Percentiles rank a stretch among this genome's conserved stretches.
These are phyloP conservation scores for Phytophthora cryptogea DNA, from an alignment of 352 stramenopile genomes.

Conservation along the genomic window DNA sequence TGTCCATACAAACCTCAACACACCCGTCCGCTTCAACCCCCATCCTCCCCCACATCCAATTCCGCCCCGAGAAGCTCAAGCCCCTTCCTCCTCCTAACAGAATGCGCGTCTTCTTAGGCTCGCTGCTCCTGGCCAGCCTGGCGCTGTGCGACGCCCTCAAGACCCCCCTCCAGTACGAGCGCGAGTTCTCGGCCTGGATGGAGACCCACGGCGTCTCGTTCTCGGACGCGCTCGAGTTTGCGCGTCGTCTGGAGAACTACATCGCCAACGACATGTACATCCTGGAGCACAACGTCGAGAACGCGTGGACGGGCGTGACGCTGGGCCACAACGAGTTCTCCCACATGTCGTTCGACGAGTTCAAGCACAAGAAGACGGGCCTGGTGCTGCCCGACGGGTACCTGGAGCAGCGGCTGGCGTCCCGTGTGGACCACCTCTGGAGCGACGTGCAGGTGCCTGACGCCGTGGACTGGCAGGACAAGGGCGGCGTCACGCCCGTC, in stretches of 20 bases:
- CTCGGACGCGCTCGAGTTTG: constrained; percentile 70
- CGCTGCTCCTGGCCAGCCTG: constrained; percentile 34
- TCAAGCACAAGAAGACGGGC: constrained; percentile 75
- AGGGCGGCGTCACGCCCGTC: constrained; percentile 92
- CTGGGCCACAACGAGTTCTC: constrained; percentile 65
- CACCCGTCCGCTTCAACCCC: constrained; percentile 22
- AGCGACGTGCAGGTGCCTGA: constrained; percentile 61
- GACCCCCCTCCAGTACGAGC: constrained; percentile 71
- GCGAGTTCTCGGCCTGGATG: constrained; percentile 77
- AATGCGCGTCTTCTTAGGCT: constrained; percentile 24
- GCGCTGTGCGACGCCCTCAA: constrained; percentile 47
- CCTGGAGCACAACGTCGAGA: constrained; percentile 81
- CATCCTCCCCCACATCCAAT: constrained; percentile 26
- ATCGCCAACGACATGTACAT: constrained; percentile 90
- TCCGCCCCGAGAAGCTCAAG: constrained; percentile 21
- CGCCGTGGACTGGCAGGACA: constrained; percentile 93
- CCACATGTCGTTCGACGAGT: constrained; percentile 96
- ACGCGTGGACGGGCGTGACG: constrained; percentile 72
- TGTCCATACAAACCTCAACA: constrained; percentile 24
- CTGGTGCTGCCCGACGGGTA: constrained; percentile 55
- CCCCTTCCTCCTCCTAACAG: neutral
- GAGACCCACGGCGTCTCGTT: constrained; percentile 51
- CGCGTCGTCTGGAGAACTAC: constrained; percentile 72
- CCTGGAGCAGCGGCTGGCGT: constrained; percentile 61
- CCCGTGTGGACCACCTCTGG: constrained; percentile 36